phyloP scores from a whole-genome alignment of 116 monocot genomes.

The Zostera marina region DNA sequence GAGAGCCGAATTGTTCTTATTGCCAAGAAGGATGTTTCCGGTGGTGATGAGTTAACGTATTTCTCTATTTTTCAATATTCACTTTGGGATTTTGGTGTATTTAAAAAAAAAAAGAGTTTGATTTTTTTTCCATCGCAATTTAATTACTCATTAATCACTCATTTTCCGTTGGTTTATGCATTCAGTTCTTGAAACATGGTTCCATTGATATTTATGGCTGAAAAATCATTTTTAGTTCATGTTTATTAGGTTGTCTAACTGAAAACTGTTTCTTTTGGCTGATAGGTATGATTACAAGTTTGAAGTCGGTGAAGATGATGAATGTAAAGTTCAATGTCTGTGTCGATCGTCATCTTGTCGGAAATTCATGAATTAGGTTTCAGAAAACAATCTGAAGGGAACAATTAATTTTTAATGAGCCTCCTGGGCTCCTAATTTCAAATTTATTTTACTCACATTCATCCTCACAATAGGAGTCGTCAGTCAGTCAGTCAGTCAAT shows the following conservation, averaged over 20 bases:
- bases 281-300: constrained; percentile 83
- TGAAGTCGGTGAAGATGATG: constrained; percentile 68
- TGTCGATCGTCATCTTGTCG: constrained; percentile 71
- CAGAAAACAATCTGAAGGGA: too few relatives aligned
- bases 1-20: constrained; percentile 70
- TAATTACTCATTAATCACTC: too few relatives aligned
- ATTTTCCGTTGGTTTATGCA: too few relatives aligned
- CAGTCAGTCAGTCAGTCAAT: too few relatives aligned
- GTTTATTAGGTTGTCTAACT: neutral
- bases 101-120: neutral
- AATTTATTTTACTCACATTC: too few relatives aligned
- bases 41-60: constrained; percentile 85
- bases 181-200: too few relatives aligned
- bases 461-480: too few relatives aligned
- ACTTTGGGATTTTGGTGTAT: too few relatives aligned
- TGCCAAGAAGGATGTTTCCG: constrained; percentile 58
- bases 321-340: constrained; percentile 77
- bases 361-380: constrained; percentile 61
- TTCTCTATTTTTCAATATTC: neutral
- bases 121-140: neutral
- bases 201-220: too few relatives aligned
- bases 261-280: neutral
- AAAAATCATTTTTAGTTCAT: too few relatives aligned
- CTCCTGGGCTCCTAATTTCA: too few relatives aligned
- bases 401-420: too few relatives aligned